Base-by-base conservation (phyloP, 345 rosid genomes). In the Erucastrum elatum region DNA sequence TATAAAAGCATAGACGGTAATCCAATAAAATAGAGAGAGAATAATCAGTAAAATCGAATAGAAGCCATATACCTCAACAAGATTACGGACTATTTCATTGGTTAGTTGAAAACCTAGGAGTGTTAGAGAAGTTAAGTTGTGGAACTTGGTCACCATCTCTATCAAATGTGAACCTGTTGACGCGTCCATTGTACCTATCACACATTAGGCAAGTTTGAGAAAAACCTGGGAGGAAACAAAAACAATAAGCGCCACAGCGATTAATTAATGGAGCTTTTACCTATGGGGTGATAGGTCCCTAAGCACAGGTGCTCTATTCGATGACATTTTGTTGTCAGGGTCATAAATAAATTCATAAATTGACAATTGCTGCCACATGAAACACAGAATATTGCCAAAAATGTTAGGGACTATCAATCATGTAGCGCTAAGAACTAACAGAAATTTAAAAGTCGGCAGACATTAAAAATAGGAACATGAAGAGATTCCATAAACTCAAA, bases 51-150 rank as follows among this genome's bases (percentile, higher is more conserved):
- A 26, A 59, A 62, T 13, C 66, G 5, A 64, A 31, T 0, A 64
- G 44, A 64, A 30, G 70, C 53, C 67, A 73, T 84, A 73, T 84
- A 91, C 97, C 96, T 90, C 86, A 76, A 82, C 86, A 84, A 91
- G 91, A 66, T 72, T 83, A 64, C 85, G 90, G 53, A 84, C 85
- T 82, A 89, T 83, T 66, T 83, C 82, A 74, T 88, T 89, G 39
- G 82, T 90, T 64, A 94, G 87, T 88, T 88, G 88, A 85, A 91
- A 94, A 61, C 95, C 90, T 85, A 94, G 84, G 72, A 94, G 95
- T 3, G 96, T 89, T 81, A 94, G 75, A 72, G 94, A 91, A 44
- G 85, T 84, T 75, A 94, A 67, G 70, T 90, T 86, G 41, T 86
- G 92, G 80, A 93, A 89, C 70, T 81, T 88, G 82, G 82, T 85